Evolutionary conservation across 1,284 basidiomycete genomes (phyloP).

Genomic region (Ustilago trichophora): DNA sequence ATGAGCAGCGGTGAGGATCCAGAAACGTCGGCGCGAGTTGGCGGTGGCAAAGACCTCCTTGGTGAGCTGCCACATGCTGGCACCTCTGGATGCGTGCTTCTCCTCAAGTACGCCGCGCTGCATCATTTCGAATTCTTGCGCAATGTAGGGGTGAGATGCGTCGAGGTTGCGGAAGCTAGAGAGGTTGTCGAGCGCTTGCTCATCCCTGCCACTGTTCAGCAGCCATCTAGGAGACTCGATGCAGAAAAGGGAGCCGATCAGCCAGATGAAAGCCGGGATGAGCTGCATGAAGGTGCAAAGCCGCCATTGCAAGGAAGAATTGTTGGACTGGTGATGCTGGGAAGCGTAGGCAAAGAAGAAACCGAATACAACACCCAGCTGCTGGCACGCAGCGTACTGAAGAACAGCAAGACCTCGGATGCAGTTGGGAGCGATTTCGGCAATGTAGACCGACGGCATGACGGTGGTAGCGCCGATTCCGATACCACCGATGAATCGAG

Average conservation of each 20-base stretch:
- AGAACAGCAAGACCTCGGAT: slow-evolving; percentile 4
- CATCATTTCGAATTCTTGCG: slow-evolving; percentile 10
- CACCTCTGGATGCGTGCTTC: background rate
- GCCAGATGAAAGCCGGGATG: slow-evolving; percentile 54
- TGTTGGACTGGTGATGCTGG: background rate
- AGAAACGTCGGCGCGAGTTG: slow-evolving; percentile 3
- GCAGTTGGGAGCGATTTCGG: slow-evolving; percentile 4
- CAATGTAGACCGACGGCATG: background rate
- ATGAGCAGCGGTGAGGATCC: slow-evolving; percentile 1
- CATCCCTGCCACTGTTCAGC: slow-evolving; percentile 75
- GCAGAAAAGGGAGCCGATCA: slow-evolving; percentile 69
- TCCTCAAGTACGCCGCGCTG: background rate
- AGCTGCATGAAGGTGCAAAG: slow-evolving; percentile 4
- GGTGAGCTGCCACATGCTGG: background rate
- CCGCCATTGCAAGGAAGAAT: slow-evolving; percentile 3
- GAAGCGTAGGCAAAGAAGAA: slow-evolving; percentile 10
- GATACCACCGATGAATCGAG: slow-evolving; percentile 5
- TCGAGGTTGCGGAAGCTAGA: slow-evolving; percentile 2
- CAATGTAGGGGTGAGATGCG: background rate
- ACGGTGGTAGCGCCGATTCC: background rate
- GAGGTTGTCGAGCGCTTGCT: slow-evolving; percentile 73
- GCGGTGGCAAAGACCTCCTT: slow-evolving; percentile 4
- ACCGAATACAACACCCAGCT: slow-evolving; percentile 5
- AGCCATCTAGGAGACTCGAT: slow-evolving; percentile 83
- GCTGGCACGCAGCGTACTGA: slow-evolving; percentile 1